phyloP scores from a whole-genome alignment of 192 early-diverging fungal species.

The Mortierella hygrophila region DNA sequence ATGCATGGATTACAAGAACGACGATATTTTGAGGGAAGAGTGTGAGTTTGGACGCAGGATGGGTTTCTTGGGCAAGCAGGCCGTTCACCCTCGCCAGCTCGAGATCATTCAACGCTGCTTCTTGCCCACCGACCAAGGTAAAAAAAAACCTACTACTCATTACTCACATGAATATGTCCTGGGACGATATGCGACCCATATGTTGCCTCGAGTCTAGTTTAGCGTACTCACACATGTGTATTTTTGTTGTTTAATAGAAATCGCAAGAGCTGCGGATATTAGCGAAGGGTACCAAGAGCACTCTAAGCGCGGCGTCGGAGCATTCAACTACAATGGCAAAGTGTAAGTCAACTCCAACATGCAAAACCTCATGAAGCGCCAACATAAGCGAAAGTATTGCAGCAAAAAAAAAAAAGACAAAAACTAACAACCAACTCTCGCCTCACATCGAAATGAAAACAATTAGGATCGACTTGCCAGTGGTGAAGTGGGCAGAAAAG shows the following conservation, averaged over 20 bases:
- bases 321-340: slow-evolving; percentile 93
- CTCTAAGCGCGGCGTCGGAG: slow-evolving; percentile 82
- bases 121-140: slow-evolving; percentile 77
- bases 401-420: too few species aligned
- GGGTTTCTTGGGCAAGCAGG: slow-evolving; percentile 98
- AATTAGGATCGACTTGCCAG: slow-evolving; percentile 82
- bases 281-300: slow-evolving; percentile 77
- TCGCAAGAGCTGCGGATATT: slow-evolving; percentile 78
- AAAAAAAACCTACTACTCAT: not conserved
- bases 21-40: slow-evolving; percentile 79
- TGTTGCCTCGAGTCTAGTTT: not conserved
- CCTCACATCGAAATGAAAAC: not conserved
- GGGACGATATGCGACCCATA: not conserved
- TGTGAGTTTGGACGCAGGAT: slow-evolving; percentile 87
- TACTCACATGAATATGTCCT: not conserved
- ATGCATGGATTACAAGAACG: slow-evolving; percentile 88
- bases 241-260: slow-evolving; percentile 54
- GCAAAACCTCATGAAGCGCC: not conserved
- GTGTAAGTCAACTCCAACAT: slow-evolving; percentile 66
- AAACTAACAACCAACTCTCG: not conserved
- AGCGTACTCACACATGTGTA: not conserved
- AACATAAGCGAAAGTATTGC: not conserved
- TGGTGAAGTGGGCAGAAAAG: slow-evolving; percentile 91
- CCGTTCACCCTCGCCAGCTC: slow-evolving; percentile 92
- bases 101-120: slow-evolving; percentile 86